These are phyloP conservation scores for Leucosporidium creatinivorum DNA, from an alignment of 768 basidiomycete species.

Conservation along the genomic window DNA sequence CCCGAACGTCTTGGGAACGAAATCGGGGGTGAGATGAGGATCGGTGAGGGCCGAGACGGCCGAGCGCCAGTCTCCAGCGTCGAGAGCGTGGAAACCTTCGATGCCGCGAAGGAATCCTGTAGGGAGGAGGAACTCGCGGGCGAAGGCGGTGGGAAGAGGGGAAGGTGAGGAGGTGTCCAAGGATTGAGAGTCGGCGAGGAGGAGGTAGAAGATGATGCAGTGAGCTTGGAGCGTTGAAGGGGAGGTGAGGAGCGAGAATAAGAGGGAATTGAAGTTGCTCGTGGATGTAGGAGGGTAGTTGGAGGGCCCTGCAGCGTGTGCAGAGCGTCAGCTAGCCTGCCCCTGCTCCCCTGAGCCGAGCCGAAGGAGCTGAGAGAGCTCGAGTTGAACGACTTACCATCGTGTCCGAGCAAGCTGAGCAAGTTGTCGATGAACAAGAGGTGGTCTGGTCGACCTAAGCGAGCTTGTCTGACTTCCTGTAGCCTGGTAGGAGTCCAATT, in stretches of 20 bases:
- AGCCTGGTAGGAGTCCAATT: neutral
- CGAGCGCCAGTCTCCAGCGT: slow-evolving; percentile 2
- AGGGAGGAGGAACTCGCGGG: slow-evolving; percentile 17
- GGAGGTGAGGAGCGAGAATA: neutral
- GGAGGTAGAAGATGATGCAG: slow-evolving; percentile 30
- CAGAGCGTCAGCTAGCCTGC: neutral
- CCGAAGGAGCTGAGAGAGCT: too few relatives aligned
- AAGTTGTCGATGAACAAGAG: slow-evolving; percentile 22
- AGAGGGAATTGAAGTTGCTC: neutral
- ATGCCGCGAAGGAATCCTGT: slow-evolving; percentile 15
- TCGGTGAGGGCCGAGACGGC: slow-evolving; percentile 23
- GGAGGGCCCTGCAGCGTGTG: neutral
- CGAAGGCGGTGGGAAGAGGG: slow-evolving; percentile 2
- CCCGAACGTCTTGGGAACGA: slow-evolving; percentile 21
- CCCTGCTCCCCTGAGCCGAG: too few relatives aligned
- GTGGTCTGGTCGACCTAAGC: slow-evolving; percentile 1
- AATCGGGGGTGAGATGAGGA: slow-evolving; percentile 24
- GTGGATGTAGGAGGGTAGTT: slow-evolving; percentile 11
- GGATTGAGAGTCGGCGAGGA: slow-evolving; percentile 3
- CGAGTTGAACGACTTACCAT: too few relatives aligned
- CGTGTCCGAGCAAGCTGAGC: slow-evolving; percentile 1
- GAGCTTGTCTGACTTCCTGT: neutral
- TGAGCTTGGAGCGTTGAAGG: neutral
- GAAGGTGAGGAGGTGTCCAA: too few relatives aligned
- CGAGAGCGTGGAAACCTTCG: slow-evolving; percentile 26